Percentiles rank a stretch among this genome's conserved stretches.
Evolutionary conservation across 257 asterid species (phyloP).

Genomic region (Gardenia jasminoides): DNA sequence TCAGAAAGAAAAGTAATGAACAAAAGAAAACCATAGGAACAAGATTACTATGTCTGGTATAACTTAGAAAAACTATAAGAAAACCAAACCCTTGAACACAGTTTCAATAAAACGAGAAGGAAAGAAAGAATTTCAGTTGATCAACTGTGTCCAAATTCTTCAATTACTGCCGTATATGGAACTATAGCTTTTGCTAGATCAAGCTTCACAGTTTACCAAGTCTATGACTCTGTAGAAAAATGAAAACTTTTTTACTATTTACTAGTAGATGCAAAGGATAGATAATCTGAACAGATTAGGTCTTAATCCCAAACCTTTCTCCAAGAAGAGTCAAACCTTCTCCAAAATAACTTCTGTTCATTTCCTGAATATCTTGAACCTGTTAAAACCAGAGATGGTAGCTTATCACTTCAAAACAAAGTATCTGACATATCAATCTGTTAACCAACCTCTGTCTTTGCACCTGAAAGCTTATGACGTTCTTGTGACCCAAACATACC

Average conservation of each 20-base stretch:
- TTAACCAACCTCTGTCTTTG: background rate
- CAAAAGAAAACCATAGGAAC: background rate
- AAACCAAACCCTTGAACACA: background rate
- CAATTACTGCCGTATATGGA: background rate
- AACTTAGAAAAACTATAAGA: background rate
- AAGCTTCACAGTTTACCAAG: background rate
- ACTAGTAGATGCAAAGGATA: background rate
- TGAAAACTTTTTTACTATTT: background rate
- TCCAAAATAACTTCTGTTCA: constrained; percentile 66
- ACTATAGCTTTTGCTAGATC: background rate
- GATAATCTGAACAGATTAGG: background rate
- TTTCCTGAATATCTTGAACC: constrained; percentile 58
- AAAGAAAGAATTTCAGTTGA: background rate
- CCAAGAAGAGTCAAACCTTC: constrained; percentile 92
- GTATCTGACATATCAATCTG: background rate
- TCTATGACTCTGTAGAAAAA: background rate
- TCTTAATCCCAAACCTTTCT: constrained; percentile 57
- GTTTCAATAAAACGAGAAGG: background rate
- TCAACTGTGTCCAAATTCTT: background rate
- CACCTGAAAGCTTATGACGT: background rate
- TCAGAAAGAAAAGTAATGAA: background rate
- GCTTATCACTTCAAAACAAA: background rate
- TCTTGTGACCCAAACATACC: background rate
- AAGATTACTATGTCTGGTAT: background rate
- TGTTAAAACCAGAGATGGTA: constrained; percentile 29